These are phyloP conservation scores for Dipteronia sinensis DNA, from an alignment of 345 rosid genomes.

Conservation along the genomic window DNA sequence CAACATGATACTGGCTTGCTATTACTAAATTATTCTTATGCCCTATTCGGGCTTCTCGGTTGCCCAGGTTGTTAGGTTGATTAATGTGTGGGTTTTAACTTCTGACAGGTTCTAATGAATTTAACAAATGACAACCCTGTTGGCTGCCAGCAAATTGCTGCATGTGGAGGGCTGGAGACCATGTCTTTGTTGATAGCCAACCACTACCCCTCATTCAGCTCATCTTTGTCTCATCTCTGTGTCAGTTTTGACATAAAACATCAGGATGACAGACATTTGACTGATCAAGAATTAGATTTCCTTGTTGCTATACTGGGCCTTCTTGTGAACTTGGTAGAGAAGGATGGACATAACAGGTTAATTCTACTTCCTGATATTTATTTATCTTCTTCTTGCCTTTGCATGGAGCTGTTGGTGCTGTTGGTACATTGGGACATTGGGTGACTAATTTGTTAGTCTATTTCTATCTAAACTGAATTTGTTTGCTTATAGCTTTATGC, in stretches of 20 bases:
- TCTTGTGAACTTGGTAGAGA: constrained; percentile 93
- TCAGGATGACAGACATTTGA: constrained; percentile 54
- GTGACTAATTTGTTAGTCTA: background rate
- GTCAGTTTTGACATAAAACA: constrained; percentile 28
- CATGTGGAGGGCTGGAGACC: constrained; percentile 79
- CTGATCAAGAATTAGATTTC: constrained; percentile 90
- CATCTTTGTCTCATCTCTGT: constrained; percentile 38
- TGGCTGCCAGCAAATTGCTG: constrained; percentile 87
- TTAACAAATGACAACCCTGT: constrained; percentile 83
- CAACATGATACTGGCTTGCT: background rate
- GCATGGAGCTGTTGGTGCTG: constrained; percentile 17
- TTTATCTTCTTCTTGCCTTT: background rate
- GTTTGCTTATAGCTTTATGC: background rate
- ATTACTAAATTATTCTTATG: background rate
- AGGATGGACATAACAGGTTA: constrained; percentile 88
- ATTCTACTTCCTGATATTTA: constrained; percentile 12
- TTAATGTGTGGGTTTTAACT: constrained; percentile 13
- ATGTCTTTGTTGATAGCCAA: constrained; percentile 71
- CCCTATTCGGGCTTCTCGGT: background rate
- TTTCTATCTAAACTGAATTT: background rate
- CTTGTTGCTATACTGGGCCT: constrained; percentile 95
- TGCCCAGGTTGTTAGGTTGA: constrained; percentile 6
- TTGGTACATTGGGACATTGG: no score
- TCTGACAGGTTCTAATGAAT: constrained; percentile 86
- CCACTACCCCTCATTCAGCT: constrained; percentile 74